Evolutionary conservation across 495 filamentous ascomycete genomes (phyloP).

Genomic region (Penicillium chermesinum): DNA sequence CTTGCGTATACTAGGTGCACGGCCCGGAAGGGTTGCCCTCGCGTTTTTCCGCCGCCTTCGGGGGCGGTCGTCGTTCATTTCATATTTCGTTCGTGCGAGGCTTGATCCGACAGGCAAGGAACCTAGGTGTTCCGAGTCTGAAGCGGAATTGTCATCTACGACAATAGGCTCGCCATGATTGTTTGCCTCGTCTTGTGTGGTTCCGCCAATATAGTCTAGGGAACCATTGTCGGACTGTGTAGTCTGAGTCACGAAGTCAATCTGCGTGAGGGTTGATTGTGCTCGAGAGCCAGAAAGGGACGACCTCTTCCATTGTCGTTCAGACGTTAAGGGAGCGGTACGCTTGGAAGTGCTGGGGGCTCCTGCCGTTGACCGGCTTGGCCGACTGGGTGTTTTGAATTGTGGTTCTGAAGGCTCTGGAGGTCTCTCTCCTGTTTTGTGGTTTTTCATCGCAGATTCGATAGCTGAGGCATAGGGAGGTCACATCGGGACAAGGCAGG

Average conservation of each 20-base stretch:
- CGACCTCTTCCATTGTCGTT: slow-evolving; percentile 17
- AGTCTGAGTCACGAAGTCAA: slow-evolving; percentile 35
- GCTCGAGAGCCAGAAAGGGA: slow-evolving; percentile 15
- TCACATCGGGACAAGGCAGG: not conserved
- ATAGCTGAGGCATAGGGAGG: slow-evolving; percentile 12
- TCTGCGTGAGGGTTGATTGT: slow-evolving; percentile 42
- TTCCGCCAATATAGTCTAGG: slow-evolving; percentile 28
- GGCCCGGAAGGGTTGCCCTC: not conserved
- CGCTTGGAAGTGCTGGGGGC: slow-evolving; percentile 19
- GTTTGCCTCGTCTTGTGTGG: not conserved
- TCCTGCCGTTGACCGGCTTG: slow-evolving; percentile 13
- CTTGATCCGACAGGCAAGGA: slow-evolving; percentile 11
- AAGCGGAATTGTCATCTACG: slow-evolving; percentile 23
- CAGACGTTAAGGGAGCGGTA: slow-evolving; percentile 21
- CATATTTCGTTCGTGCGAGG: slow-evolving; percentile 13
- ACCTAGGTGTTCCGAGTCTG: slow-evolving; percentile 24
- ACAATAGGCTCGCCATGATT: slow-evolving; percentile 17
- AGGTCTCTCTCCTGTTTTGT: slow-evolving; percentile 9
- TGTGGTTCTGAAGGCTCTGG: slow-evolving; percentile 16
- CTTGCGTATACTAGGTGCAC: slow-evolving; percentile 4
- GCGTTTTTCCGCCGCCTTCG: slow-evolving; percentile 13
- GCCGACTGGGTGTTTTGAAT: slow-evolving; percentile 27
- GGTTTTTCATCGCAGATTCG: slow-evolving; percentile 33
- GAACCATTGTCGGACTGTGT: slow-evolving; percentile 27
- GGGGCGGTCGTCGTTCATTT: slow-evolving; percentile 15